Conservation (phyloP, 2,329 filamentous ascomycete species). For the Lachnellula arida region DNA sequence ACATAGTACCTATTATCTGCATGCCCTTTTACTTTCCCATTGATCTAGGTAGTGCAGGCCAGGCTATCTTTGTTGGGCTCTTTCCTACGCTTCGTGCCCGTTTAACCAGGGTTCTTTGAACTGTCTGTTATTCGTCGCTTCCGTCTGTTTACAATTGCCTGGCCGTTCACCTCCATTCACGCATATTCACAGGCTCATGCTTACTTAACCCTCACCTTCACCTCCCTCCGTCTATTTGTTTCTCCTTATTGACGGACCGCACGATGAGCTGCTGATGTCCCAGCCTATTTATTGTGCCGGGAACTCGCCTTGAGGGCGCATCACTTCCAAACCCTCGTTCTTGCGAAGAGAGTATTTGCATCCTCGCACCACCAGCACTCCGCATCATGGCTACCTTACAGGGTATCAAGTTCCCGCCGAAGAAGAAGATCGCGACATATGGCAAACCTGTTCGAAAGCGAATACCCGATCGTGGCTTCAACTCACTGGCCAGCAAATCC, state of each 20-base stretch:
- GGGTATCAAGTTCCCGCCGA: slow-evolving; percentile 22
- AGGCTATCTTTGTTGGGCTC: background rate
- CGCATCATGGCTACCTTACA: slow-evolving; percentile 28
- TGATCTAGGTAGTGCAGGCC: background rate
- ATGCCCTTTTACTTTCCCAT: background rate
- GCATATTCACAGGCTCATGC: background rate
- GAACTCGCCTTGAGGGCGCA: background rate
- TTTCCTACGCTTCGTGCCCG: background rate
- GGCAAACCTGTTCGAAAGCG: slow-evolving; percentile 29
- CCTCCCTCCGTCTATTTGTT: background rate
- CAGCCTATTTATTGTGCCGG: no score
- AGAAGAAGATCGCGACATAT: slow-evolving; percentile 32
- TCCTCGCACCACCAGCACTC: background rate
- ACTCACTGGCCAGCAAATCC: slow-evolving; percentile 17
- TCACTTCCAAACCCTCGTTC: background rate
- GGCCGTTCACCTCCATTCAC: background rate
- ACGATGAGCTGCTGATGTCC: no score
- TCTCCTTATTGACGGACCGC: background rate
- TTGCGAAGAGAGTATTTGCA: background rate
- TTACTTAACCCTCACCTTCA: background rate
- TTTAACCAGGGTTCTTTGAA: background rate
- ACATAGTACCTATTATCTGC: background rate
- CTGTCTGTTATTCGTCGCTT: no score
- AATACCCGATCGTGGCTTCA: slow-evolving; percentile 26
- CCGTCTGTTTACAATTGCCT: background rate